Evolutionary conservation across 208 protist genomes (phyloP), one percentile per base, ranked within the genome.

Genomic region (Trypanosoma congolense): DNA sequence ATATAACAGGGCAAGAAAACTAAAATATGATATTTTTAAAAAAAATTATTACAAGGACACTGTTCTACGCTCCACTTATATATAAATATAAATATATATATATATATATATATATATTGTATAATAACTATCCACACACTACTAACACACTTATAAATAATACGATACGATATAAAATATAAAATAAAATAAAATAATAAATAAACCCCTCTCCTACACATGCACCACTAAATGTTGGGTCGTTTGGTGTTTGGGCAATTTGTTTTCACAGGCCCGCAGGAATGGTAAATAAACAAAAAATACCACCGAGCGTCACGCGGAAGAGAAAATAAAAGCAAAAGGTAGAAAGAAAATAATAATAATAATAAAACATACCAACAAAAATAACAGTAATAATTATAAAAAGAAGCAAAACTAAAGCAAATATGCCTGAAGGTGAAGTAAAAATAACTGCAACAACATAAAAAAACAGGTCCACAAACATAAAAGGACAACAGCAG

Each of bases 81-180:
- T 38, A 38, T 38, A 60, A 24, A 60, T 30, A 50, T 50, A 50
- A 24, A 60, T 50, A 60, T 41, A n/a, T n/a, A n/a, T n/a, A n/a
- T n/a, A n/a, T n/a, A n/a, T n/a, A 60, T 41, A 60, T 36, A 60
- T 50, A 50, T 1, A 26, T 50, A 50, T 36, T 50, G n/a, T 36
- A 26, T 36, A 25, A 26, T 41, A 35, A 40, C 18, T 48, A 31
- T 40, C n/a, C 18, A 30, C 1, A 12, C 0, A 44, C n/a, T n/a
- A n/a, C n/a, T n/a, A n/a, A n/a, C n/a, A n/a, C n/a, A n/a, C n/a
- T n/a, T n/a, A n/a, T n/a, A n/a, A n/a, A n/a, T n/a, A n/a, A n/a
- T n/a, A n/a, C n/a, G n/a, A n/a, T n/a, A n/a, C n/a, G n/a, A n/a
- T n/a, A n/a, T n/a, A n/a, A n/a, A n/a, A n/a, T n/a, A n/a, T n/a